Evolutionary conservation across 257 asterid genomes (phyloP).

Genomic region (Ilex asprella): DNA sequence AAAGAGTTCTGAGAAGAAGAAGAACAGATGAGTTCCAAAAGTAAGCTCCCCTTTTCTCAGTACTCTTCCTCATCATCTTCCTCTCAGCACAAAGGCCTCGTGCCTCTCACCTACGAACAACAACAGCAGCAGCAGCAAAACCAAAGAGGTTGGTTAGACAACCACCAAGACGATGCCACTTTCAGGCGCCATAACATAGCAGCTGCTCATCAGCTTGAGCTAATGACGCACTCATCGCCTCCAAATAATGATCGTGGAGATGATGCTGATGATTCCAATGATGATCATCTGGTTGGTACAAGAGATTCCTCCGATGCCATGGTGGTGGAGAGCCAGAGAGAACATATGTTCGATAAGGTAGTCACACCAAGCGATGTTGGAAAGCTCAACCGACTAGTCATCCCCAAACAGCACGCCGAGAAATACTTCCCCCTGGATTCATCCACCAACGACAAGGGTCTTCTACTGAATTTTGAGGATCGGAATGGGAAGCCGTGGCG

Average conservation of each 20-base stretch:
- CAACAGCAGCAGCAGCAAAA: not conserved
- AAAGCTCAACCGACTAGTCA: slow-evolving; percentile 77
- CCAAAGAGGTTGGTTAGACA: not conserved
- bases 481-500: slow-evolving; percentile 88
- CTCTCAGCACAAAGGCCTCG: not conserved
- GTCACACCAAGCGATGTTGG: slow-evolving; percentile 99
- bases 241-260: slow-evolving; percentile 4
- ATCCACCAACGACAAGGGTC: slow-evolving; percentile 73
- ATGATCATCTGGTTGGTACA: slow-evolving; percentile 10
- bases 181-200: not conserved
- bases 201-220: slow-evolving; percentile 8
- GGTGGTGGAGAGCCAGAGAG: slow-evolving; percentile 33
- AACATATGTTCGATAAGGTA: slow-evolving; percentile 95
- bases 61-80: slow-evolving; percentile 18
- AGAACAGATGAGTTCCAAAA: slow-evolving; percentile 7
- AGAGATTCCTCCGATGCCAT: slow-evolving; percentile 7
- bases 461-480: slow-evolving; percentile 78
- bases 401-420: slow-evolving; percentile 96
- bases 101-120: slow-evolving; percentile 2
- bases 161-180: not conserved
- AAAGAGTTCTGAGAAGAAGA: slow-evolving; percentile 38
- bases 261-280: slow-evolving; percentile 3
- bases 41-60: slow-evolving; percentile 15
- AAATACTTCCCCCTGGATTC: slow-evolving; percentile 87
- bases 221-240: slow-evolving; percentile 12